phyloP scores from a whole-genome alignment of 176 grass and related monocot genomes.

The Musa acuminata region DNA sequence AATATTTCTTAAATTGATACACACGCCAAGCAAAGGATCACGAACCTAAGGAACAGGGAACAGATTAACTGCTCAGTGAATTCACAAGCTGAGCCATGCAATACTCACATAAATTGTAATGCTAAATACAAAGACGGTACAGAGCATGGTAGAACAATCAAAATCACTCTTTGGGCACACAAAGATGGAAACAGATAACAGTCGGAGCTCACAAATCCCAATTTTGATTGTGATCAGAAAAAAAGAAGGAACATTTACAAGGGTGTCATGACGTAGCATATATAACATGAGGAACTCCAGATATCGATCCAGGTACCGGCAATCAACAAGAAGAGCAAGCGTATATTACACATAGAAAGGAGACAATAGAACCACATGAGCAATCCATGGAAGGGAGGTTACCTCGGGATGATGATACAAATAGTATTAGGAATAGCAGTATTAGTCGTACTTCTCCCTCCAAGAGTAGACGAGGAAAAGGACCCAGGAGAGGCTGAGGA shows the following conservation, averaged over 20 bases:
- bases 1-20: not conserved
- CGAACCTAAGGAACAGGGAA: not conserved
- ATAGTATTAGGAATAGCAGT: too few species aligned
- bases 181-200: not conserved
- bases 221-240: not conserved
- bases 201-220: not conserved
- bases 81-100: not conserved
- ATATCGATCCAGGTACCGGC: not conserved
- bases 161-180: not conserved
- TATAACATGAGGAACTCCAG: not conserved
- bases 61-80: not conserved
- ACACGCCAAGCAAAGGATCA: not conserved
- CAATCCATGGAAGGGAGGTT: not conserved
- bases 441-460: conserved; percentile 50
- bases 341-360: not conserved
- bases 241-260: not conserved
- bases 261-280: not conserved
- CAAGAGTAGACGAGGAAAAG: conserved; percentile 49
- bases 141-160: not conserved
- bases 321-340: not conserved
- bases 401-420: not conserved
- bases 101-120: not conserved
- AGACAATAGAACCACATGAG: not conserved
- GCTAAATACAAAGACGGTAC: not conserved
- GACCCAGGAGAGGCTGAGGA: conserved; percentile 44